A percentile compares a stretch with the other conserved stretches of the same genome.
Evolutionary conservation across 306 rosid species (phyloP).

Genomic region (Quercus engelmannii): DNA sequence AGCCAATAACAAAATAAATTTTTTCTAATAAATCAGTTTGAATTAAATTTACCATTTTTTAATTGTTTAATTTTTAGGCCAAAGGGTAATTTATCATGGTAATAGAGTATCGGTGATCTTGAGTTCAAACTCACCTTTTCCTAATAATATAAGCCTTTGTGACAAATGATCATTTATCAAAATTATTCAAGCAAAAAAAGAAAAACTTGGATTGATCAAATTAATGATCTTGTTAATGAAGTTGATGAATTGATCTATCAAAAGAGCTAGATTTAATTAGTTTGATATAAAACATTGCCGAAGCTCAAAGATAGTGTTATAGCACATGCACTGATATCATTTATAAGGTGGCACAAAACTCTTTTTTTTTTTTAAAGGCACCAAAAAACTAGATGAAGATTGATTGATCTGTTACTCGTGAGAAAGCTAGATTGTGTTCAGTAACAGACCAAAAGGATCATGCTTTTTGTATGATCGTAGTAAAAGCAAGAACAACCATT

Average conservation of each 20-base stretch:
- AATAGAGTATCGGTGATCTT: too few relatives aligned
- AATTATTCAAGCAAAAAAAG: background rate
- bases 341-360: background rate
- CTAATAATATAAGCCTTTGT: too few relatives aligned
- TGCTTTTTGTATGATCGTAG: background rate
- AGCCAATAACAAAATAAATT: background rate
- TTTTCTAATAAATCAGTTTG: too few relatives aligned
- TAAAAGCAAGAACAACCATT: background rate
- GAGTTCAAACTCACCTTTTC: too few relatives aligned
- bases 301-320: background rate
- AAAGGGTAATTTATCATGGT: too few relatives aligned
- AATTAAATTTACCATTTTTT: too few relatives aligned
- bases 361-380: background rate
- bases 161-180: background rate
- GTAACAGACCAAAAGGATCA: background rate
- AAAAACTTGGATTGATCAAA: background rate
- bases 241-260: background rate
- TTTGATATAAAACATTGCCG: background rate
- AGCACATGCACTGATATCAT: background rate
- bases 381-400: background rate
- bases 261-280: background rate
- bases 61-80: too few relatives aligned
- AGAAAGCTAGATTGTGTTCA: background rate
- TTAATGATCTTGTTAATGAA: background rate
- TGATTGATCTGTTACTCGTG: background rate